These are phyloP conservation scores for Globisporangium mamillatum DNA, from an alignment of 352 stramenopile species.

Conservation along the genomic window DNA sequence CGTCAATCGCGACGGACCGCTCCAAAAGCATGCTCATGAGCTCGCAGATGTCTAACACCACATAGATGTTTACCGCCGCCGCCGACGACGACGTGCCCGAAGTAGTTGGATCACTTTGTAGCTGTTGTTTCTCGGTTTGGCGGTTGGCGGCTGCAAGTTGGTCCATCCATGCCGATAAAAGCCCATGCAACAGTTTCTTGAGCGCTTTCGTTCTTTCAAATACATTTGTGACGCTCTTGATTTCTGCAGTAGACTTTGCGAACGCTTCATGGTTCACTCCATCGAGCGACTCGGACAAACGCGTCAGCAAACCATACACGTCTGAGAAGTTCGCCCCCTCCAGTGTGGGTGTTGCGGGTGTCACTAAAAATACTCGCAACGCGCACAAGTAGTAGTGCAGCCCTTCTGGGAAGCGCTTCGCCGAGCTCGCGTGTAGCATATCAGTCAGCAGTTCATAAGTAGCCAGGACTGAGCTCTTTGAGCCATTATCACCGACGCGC, in stretches of 20 bases:
- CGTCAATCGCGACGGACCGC: slow-evolving; percentile 32
- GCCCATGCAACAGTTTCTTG: slow-evolving; percentile 27
- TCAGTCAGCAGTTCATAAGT: slow-evolving; percentile 6
- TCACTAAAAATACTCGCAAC: background rate
- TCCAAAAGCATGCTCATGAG: slow-evolving; percentile 42
- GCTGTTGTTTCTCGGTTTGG: slow-evolving; percentile 1
- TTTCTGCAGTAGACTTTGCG: slow-evolving; percentile 25
- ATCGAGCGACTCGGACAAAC: slow-evolving; percentile 24
- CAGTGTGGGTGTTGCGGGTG: background rate
- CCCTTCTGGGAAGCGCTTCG: slow-evolving; percentile 8
- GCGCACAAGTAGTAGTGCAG: slow-evolving; percentile 17
- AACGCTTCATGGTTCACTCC: slow-evolving; percentile 20
- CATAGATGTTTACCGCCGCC: slow-evolving; percentile 28
- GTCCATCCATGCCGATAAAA: slow-evolving; percentile 42
- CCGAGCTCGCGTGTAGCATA: slow-evolving; percentile 9
- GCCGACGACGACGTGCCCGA: background rate
- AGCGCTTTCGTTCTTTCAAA: slow-evolving; percentile 31
- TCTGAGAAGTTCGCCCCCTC: background rate
- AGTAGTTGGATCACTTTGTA: background rate
- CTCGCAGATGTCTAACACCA: slow-evolving; percentile 42
- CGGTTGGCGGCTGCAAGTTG: slow-evolving; percentile 19
- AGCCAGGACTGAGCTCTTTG: background rate
- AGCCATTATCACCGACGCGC: background rate
- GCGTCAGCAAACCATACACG: slow-evolving; percentile 25
- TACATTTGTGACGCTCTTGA: slow-evolving; percentile 27